Percentiles rank a stretch among this genome's conserved stretches.
These are phyloP conservation scores for Fonsecaea pugnacius DNA, from an alignment of 2,329 filamentous ascomycete genomes.

Conservation along the genomic window DNA sequence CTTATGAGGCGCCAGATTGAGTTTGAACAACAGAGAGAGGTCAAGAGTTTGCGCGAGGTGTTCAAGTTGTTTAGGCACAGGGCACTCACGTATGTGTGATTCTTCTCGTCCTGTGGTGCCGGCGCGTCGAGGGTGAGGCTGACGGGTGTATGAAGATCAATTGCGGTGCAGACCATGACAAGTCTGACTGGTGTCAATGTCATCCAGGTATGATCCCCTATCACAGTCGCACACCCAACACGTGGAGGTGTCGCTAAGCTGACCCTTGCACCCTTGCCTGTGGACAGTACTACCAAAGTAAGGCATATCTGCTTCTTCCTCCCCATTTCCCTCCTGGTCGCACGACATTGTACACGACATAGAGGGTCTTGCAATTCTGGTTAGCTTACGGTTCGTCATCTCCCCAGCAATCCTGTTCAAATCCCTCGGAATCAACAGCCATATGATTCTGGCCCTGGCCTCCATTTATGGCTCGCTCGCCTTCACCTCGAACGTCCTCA, in stretches of 20 bases:
- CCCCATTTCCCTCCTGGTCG: constrained; percentile 23
- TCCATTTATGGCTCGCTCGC: constrained; percentile 91
- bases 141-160: constrained; percentile 55
- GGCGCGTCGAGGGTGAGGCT: not conserved
- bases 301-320: constrained; percentile 43
- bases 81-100: constrained; percentile 59
- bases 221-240: no score
- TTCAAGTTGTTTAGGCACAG: constrained; percentile 66
- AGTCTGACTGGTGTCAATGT: constrained; percentile 88
- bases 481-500: constrained; percentile 73
- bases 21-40: constrained; percentile 70
- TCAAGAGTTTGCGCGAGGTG: constrained; percentile 59
- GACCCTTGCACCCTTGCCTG: constrained; percentile 3
- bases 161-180: constrained; percentile 79
- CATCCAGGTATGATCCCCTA: constrained; percentile 62
- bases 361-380: not conserved
- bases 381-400: constrained; percentile 51
- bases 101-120: not conserved
- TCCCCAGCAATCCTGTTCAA: constrained; percentile 69
- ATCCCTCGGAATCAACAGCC: constrained; percentile 57
- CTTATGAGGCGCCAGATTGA: constrained; percentile 89
- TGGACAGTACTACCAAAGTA: constrained; percentile 65
- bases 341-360: not conserved
- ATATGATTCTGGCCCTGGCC: constrained; percentile 67
- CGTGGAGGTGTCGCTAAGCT: not conserved